A percentile compares a stretch with the other conserved stretches of the same genome.
Conservation (phyloP, 805 yeast species). For the Lipomyces oligophaga region DNA sequence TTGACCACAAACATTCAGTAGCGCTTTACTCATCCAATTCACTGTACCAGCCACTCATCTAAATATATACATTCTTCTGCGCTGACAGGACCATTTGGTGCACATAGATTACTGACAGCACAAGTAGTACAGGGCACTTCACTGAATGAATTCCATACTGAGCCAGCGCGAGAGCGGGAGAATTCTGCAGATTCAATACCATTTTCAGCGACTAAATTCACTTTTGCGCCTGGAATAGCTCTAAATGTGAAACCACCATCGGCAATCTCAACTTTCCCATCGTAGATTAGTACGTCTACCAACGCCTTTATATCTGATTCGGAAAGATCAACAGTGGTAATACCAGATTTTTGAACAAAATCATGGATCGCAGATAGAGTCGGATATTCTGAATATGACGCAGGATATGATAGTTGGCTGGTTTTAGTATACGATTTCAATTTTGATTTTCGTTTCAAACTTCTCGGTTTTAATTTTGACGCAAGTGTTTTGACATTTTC, state of each 20-base stretch:
- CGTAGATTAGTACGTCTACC: slow-evolving; percentile 83
- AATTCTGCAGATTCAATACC: slow-evolving; percentile 8
- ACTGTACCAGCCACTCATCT: slow-evolving; percentile 36
- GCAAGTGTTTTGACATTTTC: slow-evolving; percentile 23
- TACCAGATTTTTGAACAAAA: slow-evolving; percentile 66
- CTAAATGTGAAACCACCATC: slow-evolving; percentile 59
- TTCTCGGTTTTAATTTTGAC: background rate
- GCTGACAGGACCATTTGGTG: slow-evolving; percentile 35
- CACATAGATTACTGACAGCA: slow-evolving; percentile 35
- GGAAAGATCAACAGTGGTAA: slow-evolving; percentile 77
- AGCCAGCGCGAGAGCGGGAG: no score
- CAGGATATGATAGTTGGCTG: slow-evolving; percentile 50
- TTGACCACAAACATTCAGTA: no score
- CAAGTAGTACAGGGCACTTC: slow-evolving; percentile 38
- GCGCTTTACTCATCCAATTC: no score
- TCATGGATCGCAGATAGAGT: slow-evolving; percentile 68
- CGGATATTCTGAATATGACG: slow-evolving; percentile 61
- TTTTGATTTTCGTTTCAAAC: slow-evolving; percentile 5
- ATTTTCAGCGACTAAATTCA: slow-evolving; percentile 41
- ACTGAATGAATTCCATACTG: slow-evolving; percentile 30
- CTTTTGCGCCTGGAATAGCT: slow-evolving; percentile 55
- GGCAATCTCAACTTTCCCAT: slow-evolving; percentile 70
- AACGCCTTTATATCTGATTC: slow-evolving; percentile 70
- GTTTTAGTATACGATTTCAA: slow-evolving; percentile 34
- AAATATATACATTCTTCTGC: slow-evolving; percentile 35